Evolutionary conservation across 2,329 filamentous ascomycete species (phyloP).

Genomic region (Ilyonectria mors-panacis): DNA sequence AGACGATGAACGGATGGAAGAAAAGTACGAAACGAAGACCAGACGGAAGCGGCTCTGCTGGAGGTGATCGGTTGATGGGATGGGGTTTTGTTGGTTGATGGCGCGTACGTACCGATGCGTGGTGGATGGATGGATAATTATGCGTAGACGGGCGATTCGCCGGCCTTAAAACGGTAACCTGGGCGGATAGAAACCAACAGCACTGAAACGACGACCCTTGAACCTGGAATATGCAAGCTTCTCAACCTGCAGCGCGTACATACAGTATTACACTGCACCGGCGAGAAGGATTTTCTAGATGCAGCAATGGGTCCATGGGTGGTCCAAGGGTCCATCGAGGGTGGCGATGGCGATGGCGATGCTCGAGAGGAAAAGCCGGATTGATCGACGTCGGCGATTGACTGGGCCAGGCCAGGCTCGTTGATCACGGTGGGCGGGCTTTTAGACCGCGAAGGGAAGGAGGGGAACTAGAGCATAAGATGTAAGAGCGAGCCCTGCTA

Average conservation of each 20-base stretch:
- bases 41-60: neutral
- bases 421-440: neutral
- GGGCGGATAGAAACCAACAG: neutral
- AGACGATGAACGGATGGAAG: neutral
- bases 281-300: neutral
- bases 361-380: neutral
- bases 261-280: neutral
- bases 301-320: neutral
- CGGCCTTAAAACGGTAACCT: conserved; percentile 8
- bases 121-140: neutral
- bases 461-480: conserved; percentile 16
- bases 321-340: neutral
- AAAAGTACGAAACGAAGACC: neutral
- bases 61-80: neutral
- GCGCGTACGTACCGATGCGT: neutral
- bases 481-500: neutral
- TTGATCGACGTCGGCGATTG: neutral
- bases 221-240: neutral
- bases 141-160: conserved; percentile 14
- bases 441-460: conserved; percentile 19
- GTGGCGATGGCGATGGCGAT: neutral
- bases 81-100: neutral
- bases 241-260: neutral
- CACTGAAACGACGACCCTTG: conserved; percentile 1
- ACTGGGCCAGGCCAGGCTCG: neutral